A percentile compares a stretch with the other conserved stretches of the same genome.
Conservation (phyloP, 2,329 filamentous ascomycete species). For the Westerdykella aurantiaca region DNA sequence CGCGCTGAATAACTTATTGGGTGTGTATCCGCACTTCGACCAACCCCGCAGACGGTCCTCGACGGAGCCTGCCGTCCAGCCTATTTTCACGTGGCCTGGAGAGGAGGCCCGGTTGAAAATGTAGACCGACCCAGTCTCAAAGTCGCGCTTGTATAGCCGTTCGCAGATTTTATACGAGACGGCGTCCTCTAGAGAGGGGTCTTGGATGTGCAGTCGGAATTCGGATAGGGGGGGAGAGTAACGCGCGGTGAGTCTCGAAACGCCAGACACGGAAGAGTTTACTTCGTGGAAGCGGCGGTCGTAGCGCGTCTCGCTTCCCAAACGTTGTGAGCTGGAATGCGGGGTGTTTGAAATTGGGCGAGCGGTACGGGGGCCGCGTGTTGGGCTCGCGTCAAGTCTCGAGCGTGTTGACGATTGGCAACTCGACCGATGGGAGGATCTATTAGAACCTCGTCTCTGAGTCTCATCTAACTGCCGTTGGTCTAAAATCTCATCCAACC, state of each 20-base stretch:
- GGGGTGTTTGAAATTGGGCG: too few species aligned
- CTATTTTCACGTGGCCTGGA: conserved; percentile 8
- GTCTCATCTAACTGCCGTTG: neutral
- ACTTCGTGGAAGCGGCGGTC: neutral
- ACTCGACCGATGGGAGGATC: too few species aligned
- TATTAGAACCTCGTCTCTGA: too few species aligned
- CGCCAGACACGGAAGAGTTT: neutral
- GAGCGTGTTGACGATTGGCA: too few species aligned
- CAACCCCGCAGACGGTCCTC: conserved; percentile 3
- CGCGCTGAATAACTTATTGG: conserved; percentile 3
- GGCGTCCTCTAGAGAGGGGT: neutral
- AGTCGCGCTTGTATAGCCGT: conserved; percentile 2
- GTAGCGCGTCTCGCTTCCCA: too few species aligned
- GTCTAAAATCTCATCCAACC: conserved; percentile 4
- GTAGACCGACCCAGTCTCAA: conserved; percentile 6
- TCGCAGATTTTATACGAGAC: conserved; percentile 2
- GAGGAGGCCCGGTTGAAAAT: conserved; percentile 4
- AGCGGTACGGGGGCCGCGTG: too few species aligned
- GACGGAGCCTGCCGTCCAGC: conserved; percentile 6
- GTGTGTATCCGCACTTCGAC: conserved; percentile 6
- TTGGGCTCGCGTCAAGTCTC: too few species aligned
- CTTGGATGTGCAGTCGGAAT: conserved; percentile 3
- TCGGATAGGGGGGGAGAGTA: conserved; percentile 2
- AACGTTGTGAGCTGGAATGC: too few species aligned
- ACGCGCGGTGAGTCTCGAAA: conserved; percentile 1